Evolutionary conservation across 2,329 filamentous ascomycete genomes (phyloP), one percentile per base, ranked within the genome.

Genomic region (Didymellaceae sp.): DNA sequence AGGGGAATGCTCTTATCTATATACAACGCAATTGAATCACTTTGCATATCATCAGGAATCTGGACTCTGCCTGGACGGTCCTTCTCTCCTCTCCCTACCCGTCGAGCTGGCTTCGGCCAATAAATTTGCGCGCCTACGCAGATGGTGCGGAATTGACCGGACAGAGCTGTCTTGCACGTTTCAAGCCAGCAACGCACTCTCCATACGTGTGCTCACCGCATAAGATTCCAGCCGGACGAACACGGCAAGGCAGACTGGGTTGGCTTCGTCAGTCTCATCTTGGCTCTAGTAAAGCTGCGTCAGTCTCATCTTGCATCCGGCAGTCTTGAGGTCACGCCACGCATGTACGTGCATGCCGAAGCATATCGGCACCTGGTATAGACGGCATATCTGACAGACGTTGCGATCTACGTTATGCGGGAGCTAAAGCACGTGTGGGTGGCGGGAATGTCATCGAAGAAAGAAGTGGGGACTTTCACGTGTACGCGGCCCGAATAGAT

Each of bases 391-490:
- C 44, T 33, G n/a, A 35, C 21, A 40, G 18, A 35, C 32, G 39
- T 25, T 28, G 33, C 13, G 50, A 47, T 53, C 44, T 32, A 31
- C 39, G 9, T 41, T 11, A 6, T 11, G 39, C 50, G 50, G 50
- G 44, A 47, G 33, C 50, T 53, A 53, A 40, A 44, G 22, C 17
- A 43, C 47, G 33, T 22, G 17, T 16, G 21, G 33, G 48, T 43
- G 25, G 37, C 43, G 45, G 31, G 21, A 18, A 42, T 34, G 38
- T 42, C 31, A 46, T 7, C 34, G 30, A 42, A 21, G 14, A 30
- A 52, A 13, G 14, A n/a, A n/a, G 33, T 33, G 11, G 49, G 43
- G 32, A 28, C 43, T 17, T 42, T 43, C 38, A 44, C 44, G 43
- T 44, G 44, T 53, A 33, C 32, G 42, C 31, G 42, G 37, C 42